Evolutionary conservation across 305 asterid genomes (phyloP).

Genomic region (Ruellia speciosa): DNA sequence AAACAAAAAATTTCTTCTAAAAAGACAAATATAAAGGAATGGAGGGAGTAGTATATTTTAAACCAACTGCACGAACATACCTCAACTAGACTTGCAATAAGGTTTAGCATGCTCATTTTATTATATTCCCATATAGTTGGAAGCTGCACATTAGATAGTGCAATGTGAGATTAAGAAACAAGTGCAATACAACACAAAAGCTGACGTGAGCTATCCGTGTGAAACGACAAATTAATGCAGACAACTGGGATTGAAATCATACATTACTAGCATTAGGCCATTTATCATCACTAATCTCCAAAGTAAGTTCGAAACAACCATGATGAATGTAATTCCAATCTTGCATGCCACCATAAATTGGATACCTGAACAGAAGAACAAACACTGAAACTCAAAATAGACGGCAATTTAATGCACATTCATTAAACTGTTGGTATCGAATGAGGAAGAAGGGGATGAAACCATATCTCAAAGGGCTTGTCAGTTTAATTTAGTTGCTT

Average conservation of each 20-base stretch:
- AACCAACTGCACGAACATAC: slow-evolving; percentile 22
- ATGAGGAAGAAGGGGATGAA: background rate
- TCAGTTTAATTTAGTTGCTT: background rate
- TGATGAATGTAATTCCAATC: slow-evolving; percentile 82
- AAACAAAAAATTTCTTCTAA: background rate
- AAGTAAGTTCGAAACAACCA: slow-evolving; percentile 84
- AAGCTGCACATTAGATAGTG: slow-evolving; percentile 37
- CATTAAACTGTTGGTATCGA: background rate
- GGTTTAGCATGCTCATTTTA: slow-evolving; percentile 59
- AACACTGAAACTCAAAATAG: background rate
- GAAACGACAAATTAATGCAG: background rate
- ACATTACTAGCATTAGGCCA: slow-evolving; percentile 91
- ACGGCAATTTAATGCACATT: background rate
- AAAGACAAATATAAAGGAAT: background rate
- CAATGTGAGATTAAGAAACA: background rate
- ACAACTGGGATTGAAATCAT: slow-evolving; percentile 25
- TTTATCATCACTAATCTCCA: slow-evolving; percentile 89
- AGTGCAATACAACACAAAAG: background rate
- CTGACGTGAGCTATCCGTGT: background rate
- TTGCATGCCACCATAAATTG: slow-evolving; percentile 98
- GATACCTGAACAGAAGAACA: slow-evolving; percentile 65
- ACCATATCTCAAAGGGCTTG: background rate
- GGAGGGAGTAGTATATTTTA: background rate
- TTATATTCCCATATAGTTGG: slow-evolving; percentile 56
- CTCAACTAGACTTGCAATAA: slow-evolving; percentile 56